These are phyloP conservation scores for Apostasia ramifera DNA, from an alignment of 106 monocot genomes.

Conservation along the genomic window DNA sequence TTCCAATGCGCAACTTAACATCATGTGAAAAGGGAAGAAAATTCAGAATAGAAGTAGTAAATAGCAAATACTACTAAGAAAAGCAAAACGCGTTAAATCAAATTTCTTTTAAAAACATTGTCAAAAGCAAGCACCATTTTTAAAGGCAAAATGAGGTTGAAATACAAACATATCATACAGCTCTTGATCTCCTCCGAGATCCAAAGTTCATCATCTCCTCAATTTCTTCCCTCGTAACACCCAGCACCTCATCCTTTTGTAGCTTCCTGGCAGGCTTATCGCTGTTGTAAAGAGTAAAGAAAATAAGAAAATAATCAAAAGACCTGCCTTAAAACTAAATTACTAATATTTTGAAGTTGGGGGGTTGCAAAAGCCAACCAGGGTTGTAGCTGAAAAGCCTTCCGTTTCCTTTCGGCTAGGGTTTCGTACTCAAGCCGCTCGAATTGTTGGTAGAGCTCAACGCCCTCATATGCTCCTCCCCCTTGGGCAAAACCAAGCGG, in stretches of 20 bases:
- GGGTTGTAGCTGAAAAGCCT: slow-evolving; percentile 22
- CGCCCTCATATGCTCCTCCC: slow-evolving; percentile 10
- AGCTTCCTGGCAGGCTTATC: slow-evolving; percentile 34
- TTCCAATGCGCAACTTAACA: not conserved
- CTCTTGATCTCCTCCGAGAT: slow-evolving; percentile 38
- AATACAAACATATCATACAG: slow-evolving; percentile 20
- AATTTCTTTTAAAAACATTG: too few species aligned
- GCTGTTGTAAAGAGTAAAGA: slow-evolving; percentile 11
- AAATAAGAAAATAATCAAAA: slow-evolving; percentile 6
- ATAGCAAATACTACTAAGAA: too few species aligned
- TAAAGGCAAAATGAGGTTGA: not conserved
- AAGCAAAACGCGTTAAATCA: too few species aligned
- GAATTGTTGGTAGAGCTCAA: slow-evolving; percentile 46
- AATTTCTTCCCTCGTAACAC: slow-evolving; percentile 72
- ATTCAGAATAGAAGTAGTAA: too few species aligned
- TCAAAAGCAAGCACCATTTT: not conserved
- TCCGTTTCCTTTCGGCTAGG: slow-evolving; percentile 71
- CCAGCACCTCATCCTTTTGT: slow-evolving; percentile 47
- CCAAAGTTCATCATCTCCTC: slow-evolving; percentile 76
- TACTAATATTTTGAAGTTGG: not conserved
- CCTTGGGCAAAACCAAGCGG: slow-evolving; percentile 41
- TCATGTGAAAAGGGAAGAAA: too few species aligned
- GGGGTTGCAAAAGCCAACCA: too few species aligned
- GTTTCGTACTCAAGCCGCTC: slow-evolving; percentile 66
- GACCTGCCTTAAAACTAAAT: not conserved